phyloP scores from a whole-genome alignment of 441 rosid species.

The Eutrema salsugineum region DNA sequence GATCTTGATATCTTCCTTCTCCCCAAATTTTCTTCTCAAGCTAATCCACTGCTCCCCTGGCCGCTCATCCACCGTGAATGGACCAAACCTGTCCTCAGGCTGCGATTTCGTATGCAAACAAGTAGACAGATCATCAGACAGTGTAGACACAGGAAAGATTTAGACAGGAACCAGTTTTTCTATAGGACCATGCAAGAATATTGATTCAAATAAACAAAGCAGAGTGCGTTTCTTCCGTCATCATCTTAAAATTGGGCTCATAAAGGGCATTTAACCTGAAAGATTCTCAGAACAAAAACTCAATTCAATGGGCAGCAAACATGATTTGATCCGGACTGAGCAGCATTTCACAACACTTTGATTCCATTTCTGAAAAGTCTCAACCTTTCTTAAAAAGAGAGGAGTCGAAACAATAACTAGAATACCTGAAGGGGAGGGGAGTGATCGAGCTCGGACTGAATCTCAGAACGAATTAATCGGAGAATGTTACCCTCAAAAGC shows the following conservation, averaged over 20 bases:
- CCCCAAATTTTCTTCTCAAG: conserved; percentile 54
- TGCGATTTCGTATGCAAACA: conserved; percentile 29
- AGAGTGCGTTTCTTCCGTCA: not conserved
- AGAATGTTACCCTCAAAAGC: conserved; percentile 55
- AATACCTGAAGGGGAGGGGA: conserved; percentile 46
- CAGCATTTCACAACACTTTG: not conserved
- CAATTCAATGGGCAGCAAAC: not conserved
- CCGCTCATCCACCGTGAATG: conserved; percentile 54
- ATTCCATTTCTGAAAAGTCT: not conserved
- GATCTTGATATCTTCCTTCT: conserved; percentile 58
- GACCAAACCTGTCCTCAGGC: conserved; percentile 44
- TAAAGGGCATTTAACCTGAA: not conserved
- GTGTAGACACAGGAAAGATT: not conserved
- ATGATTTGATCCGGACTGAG: not conserved
- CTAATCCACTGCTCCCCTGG: conserved; percentile 84
- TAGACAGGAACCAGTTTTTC: not conserved
- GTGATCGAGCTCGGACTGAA: conserved; percentile 54
- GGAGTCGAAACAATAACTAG: not conserved
- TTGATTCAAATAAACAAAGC: not conserved
- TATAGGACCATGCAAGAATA: not conserved
- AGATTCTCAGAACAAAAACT: not conserved
- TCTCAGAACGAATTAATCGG: conserved; percentile 50
- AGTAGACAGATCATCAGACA: not conserved
- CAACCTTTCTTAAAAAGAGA: not conserved
- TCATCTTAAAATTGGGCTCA: not conserved